Evolutionary conservation across 108 stramenopile genomes (phyloP).

Genomic region (Nitzschia palea): DNA sequence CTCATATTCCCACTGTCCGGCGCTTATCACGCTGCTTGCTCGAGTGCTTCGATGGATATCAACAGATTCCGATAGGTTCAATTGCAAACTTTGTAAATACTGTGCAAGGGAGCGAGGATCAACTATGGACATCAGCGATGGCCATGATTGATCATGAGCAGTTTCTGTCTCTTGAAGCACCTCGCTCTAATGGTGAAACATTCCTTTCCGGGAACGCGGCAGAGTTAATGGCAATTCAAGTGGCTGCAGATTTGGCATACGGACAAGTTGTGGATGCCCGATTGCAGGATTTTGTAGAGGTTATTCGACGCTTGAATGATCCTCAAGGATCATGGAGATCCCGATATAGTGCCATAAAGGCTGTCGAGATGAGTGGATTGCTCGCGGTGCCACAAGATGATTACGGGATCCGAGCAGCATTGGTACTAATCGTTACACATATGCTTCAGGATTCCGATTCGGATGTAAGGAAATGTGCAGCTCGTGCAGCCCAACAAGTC

Average conservation of each 20-base stretch:
- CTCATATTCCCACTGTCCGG: conserved; percentile 54
- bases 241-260: neutral
- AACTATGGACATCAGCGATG: neutral
- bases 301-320: conserved; percentile 30
- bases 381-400: neutral
- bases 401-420: neutral
- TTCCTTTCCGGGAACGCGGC: conserved; percentile 33
- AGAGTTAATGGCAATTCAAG: conserved; percentile 43
- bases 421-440: neutral
- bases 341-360: conserved; percentile 44
- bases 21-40: conserved; percentile 55
- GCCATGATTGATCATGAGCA: conserved; percentile 1
- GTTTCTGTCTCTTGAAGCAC: neutral
- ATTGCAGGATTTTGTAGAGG: conserved; percentile 14
- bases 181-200: conserved; percentile 19
- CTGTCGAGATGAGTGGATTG: conserved; percentile 28
- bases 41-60: conserved; percentile 40
- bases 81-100: neutral
- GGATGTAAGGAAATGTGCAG: conserved; percentile 54
- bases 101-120: neutral
- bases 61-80: neutral
- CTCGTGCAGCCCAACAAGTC: conserved; percentile 19
- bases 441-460: conserved; percentile 58
- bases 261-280: neutral
- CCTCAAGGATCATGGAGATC: conserved; percentile 36